Conservation (phyloP, 805 yeast genomes). For the Wickerhamiella musiphila region DNA sequence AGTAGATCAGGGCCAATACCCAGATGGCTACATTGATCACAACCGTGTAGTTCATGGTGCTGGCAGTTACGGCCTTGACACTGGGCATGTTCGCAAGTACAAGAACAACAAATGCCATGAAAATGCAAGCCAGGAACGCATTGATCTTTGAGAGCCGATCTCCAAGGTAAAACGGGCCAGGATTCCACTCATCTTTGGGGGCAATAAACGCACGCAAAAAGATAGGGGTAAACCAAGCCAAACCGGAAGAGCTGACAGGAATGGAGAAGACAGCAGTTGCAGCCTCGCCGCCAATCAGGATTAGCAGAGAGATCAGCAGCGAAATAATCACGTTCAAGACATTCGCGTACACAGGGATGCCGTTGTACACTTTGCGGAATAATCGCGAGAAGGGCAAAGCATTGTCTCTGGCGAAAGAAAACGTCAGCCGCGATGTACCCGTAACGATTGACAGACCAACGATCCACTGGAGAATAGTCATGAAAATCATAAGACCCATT, state of each 20-base stretch:
- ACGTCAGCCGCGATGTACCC: conserved; percentile 52
- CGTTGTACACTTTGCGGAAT: conserved; percentile 30
- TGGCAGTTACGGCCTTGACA: conserved; percentile 17
- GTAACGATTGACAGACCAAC: conserved; percentile 51
- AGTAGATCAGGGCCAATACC: conserved; percentile 35
- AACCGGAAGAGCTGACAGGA: conserved; percentile 41
- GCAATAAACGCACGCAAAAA: conserved; percentile 37
- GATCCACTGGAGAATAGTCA: conserved; percentile 32
- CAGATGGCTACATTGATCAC: conserved; percentile 47
- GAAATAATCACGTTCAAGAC: conserved; percentile 51
- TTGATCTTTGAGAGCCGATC: conserved; percentile 26
- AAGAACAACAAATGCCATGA: conserved; percentile 32
- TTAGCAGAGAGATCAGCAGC: conserved; percentile 41
- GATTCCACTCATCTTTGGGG: conserved; percentile 29
- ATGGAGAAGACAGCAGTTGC: conserved; percentile 46
- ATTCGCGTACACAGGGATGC: conserved; percentile 46
- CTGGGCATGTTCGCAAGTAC: conserved; percentile 44
- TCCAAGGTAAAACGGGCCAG: conserved; percentile 52
- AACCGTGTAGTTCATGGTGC: conserved; percentile 45
- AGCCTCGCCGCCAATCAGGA: conserved; percentile 39
- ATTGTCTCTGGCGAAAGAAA: conserved; percentile 50
- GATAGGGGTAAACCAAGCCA: conserved; percentile 44
- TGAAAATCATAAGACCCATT: conserved; percentile 27
- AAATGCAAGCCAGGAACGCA: conserved; percentile 30
- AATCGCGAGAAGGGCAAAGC: conserved; percentile 40